Evolutionary conservation across 106 monocot species (phyloP).

Genomic region (Iris macrosiphon): DNA sequence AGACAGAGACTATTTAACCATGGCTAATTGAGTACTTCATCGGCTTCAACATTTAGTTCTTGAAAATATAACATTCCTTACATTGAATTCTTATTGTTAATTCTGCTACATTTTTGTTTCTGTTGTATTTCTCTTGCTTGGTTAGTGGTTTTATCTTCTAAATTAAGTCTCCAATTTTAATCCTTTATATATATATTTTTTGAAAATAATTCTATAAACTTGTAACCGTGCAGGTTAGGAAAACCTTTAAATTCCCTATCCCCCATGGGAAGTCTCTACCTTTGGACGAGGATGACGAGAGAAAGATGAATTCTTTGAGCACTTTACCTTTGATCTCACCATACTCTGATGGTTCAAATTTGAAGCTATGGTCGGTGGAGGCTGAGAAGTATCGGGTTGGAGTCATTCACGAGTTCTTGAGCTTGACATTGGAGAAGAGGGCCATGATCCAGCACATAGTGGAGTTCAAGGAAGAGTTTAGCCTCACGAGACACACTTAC

Average conservation of each 20-base stretch:
- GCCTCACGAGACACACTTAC: conserved; percentile 77
- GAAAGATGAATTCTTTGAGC: conserved; percentile 38
- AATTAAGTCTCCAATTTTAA: too few species aligned
- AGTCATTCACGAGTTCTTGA: conserved; percentile 78
- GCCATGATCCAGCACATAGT: conserved; percentile 91
- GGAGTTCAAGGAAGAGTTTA: conserved; percentile 96
- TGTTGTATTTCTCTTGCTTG: too few species aligned
- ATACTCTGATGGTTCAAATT: conserved; percentile 63
- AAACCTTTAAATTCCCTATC: conserved; percentile 63
- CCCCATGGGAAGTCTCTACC: conserved; percentile 45
- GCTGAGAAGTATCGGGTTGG: conserved; percentile 96
- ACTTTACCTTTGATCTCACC: conserved; percentile 82
- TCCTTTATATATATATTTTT: too few species aligned
- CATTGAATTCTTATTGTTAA: too few species aligned
- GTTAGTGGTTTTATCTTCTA: too few species aligned
- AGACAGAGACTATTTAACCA: too few species aligned
- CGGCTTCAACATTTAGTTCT: too few species aligned
- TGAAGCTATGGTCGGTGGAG: conserved; percentile 68
- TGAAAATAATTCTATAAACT: too few species aligned
- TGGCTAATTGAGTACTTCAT: too few species aligned
- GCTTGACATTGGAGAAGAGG: conserved; percentile 83
- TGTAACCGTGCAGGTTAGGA: conserved; percentile 23
- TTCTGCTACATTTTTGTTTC: too few species aligned
- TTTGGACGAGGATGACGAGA: conserved; percentile 50
- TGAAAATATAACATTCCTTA: too few species aligned